phyloP scores from a whole-genome alignment of 345 rosid genomes.

The Populus alba region DNA sequence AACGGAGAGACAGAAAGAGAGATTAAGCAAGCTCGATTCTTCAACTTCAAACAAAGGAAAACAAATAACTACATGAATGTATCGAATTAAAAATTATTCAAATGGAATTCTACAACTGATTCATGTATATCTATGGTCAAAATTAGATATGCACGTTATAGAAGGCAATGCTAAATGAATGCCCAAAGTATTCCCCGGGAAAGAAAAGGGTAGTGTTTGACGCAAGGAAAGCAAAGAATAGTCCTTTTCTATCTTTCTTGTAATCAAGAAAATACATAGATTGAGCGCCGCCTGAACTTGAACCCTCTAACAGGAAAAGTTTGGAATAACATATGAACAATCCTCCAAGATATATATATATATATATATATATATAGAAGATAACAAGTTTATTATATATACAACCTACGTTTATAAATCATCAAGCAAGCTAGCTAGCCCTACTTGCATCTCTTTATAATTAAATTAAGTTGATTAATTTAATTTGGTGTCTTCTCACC shows the following conservation, averaged over 20 bases:
- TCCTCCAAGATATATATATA: not conserved
- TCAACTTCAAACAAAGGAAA: too few relatives aligned
- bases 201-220: not conserved
- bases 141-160: not conserved
- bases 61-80: too few relatives aligned
- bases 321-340: slow-evolving; percentile 12
- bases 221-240: slow-evolving; percentile 35
- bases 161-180: not conserved
- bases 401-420: not conserved
- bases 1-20: too few relatives aligned
- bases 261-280: not conserved
- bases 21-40: too few relatives aligned
- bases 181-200: not conserved
- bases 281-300: not conserved
- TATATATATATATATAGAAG: not conserved
- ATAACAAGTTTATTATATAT: not conserved
- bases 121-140: too few relatives aligned
- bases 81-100: too few relatives aligned
- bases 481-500: too few relatives aligned
- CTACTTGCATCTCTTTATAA: not conserved
- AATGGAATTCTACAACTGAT: too few relatives aligned
- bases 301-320: slow-evolving; percentile 13
- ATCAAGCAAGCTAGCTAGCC: not conserved
- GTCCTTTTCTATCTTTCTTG: not conserved
- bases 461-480: too few relatives aligned